These are phyloP conservation scores for Scheffersomyces quercinus DNA, from an alignment of 1,139 yeast genomes.

Conservation along the genomic window DNA sequence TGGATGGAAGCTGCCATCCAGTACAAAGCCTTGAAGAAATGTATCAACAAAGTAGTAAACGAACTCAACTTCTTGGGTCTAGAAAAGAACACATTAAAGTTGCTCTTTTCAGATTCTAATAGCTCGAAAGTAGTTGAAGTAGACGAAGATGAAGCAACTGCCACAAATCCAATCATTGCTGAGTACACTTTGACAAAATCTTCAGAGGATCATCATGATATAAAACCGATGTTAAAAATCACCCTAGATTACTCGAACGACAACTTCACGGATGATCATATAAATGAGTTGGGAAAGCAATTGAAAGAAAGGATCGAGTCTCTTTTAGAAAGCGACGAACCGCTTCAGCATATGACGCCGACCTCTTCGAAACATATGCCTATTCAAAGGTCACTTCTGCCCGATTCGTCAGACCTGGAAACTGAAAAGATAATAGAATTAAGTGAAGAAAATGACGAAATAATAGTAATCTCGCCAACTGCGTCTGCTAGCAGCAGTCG, in stretches of 20 bases:
- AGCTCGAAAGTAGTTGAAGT: slow-evolving; percentile 31
- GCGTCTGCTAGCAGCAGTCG: slow-evolving; percentile 9
- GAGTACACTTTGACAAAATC: slow-evolving; percentile 42
- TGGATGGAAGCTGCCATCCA: slow-evolving; percentile 74
- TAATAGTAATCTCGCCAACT: slow-evolving; percentile 21
- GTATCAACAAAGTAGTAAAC: slow-evolving; percentile 60
- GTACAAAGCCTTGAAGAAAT: slow-evolving; percentile 68
- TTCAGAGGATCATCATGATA: slow-evolving; percentile 15
- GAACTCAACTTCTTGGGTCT: slow-evolving; percentile 59
- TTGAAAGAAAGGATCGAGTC: slow-evolving; percentile 34
- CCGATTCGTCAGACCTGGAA: slow-evolving; percentile 1
- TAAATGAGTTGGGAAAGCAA: slow-evolving; percentile 32
- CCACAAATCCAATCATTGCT: slow-evolving; percentile 44
- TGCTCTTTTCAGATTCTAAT: slow-evolving; percentile 36
- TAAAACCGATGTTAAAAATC: slow-evolving; percentile 41
- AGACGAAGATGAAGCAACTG: slow-evolving; percentile 31
- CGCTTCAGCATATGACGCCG: not conserved
- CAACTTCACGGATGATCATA: slow-evolving; percentile 37
- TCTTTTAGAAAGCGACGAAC: slow-evolving; percentile 19
- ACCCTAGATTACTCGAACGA: slow-evolving; percentile 34
- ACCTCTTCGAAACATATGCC: slow-evolving; percentile 6
- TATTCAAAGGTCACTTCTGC: not conserved
- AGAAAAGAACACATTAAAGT: slow-evolving; percentile 47
- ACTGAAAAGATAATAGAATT: slow-evolving; percentile 20
- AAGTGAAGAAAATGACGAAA: slow-evolving; percentile 17